phyloP scores from a whole-genome alignment of 202 grass and related monocot species.

The Elaeis oleifera region DNA sequence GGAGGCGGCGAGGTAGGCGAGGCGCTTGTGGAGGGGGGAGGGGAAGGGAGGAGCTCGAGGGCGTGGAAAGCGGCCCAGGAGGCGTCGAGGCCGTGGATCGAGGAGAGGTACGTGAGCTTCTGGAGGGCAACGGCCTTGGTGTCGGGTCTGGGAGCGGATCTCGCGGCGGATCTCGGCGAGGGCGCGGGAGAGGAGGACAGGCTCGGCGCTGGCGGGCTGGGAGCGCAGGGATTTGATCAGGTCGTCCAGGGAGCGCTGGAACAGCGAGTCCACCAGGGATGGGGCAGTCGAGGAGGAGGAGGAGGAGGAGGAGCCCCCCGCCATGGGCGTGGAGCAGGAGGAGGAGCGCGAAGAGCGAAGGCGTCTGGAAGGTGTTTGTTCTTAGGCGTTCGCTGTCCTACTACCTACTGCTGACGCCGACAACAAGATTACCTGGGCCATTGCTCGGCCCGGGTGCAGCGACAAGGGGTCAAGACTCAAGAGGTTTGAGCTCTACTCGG shows the following conservation, averaged over 20 bases:
- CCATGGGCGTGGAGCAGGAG: not conserved
- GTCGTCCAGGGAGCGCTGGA: conserved; percentile 83
- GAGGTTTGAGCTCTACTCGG: no score
- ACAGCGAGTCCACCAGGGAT: conserved; percentile 69
- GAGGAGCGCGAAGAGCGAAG: not conserved
- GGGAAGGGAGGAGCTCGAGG: conserved; percentile 80
- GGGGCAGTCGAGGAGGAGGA: conserved; percentile 15
- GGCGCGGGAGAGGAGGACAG: conserved; percentile 35
- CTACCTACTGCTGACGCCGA: no score
- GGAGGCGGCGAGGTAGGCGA: conserved; percentile 75
- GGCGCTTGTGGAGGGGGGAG: conserved; percentile 47
- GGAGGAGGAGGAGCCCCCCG: conserved; percentile 7
- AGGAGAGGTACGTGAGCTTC: conserved; percentile 90
- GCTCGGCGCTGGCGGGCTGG: conserved; percentile 43
- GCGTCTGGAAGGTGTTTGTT: no score
- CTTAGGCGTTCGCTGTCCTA: no score
- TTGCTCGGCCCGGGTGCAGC: no score
- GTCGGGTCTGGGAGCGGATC: conserved; percentile 61
- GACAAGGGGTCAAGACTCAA: no score
- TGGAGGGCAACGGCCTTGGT: conserved; percentile 66
- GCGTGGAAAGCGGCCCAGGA: conserved; percentile 69
- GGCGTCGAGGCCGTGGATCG: conserved; percentile 44
- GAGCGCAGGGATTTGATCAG: conserved; percentile 65
- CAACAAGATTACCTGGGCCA: no score
- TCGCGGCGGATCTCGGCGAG: conserved; percentile 87